Base-by-base conservation (phyloP, 2,329 filamentous ascomycete genomes). In the Clarireedia homoeocarpa region DNA sequence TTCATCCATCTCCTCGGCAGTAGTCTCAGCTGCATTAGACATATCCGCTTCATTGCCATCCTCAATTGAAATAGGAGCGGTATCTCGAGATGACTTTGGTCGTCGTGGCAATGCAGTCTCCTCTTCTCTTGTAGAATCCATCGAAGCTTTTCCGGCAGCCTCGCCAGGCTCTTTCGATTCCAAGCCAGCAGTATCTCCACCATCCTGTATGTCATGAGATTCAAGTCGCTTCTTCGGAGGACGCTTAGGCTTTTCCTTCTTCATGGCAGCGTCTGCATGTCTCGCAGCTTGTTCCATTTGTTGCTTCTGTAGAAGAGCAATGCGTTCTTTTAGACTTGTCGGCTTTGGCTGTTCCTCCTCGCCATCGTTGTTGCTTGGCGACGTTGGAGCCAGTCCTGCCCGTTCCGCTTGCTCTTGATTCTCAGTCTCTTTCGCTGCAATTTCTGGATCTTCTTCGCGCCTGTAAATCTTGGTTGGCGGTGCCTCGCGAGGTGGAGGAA, bases 221-320 rank as follows among this genome's bases (percentile, higher is more conserved):
- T 84, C 81, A 20, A 74, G 69, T 26, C 77, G 77, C 72, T 85
- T 85, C 76, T 94, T 92, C 1, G 80, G 76, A 27, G 84, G 83
- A 53, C 85, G 84, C 74, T 91, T 95, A 10, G 89, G 85, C 72
- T 95, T 96, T 66, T 95, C 90, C 70, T 95, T 92, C 74, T 88
- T 95, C 55, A 85, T 78, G 20, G 79, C 78, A 15, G 86, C 82
- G 39, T 94, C 89, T 6, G 88, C 88, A 71, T 92, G 88, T 52
- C 91, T 80, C 60, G 86, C 80, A 5, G 91, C 89, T 69, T 94
- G 89, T 68, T 97, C 94, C 69, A 89, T 77, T 71, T 99, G 94
- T 70, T 97, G 91, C 69, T 89, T 92, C 71, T 99, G 94, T 15
- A 99, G 77, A 52, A 96, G 76, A 27, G 94, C 94, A 73, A 99